Evolutionary conservation across 2,329 filamentous ascomycete species (phyloP).

Genomic region (Diaporthe amygdali): DNA sequence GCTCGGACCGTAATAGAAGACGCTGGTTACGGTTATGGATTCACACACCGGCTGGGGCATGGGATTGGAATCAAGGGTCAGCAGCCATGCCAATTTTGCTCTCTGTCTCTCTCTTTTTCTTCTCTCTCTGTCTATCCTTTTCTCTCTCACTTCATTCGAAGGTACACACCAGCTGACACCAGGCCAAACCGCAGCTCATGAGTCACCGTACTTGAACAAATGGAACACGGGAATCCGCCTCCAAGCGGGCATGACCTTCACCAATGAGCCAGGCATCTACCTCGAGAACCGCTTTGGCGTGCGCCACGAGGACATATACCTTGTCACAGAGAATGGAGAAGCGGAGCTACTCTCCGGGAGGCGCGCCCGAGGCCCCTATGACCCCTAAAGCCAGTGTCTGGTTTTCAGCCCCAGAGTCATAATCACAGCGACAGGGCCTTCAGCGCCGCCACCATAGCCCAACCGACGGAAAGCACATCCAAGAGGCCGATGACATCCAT

Average conservation of each 20-base stretch:
- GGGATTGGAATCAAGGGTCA: slow-evolving; percentile 67
- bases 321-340: slow-evolving; percentile 58
- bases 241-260: slow-evolving; percentile 65
- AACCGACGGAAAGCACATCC: slow-evolving; percentile 28
- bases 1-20: slow-evolving; percentile 61
- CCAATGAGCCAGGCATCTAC: slow-evolving; percentile 68
- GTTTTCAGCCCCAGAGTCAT: not conserved
- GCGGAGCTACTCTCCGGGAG: slow-evolving; percentile 61
- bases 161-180: not conserved
- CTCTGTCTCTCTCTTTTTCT: not conserved
- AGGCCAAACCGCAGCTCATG: slow-evolving; percentile 50
- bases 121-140: no score
- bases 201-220: slow-evolving; percentile 69
- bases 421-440: slow-evolving; percentile 27
- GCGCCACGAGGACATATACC: slow-evolving; percentile 65
- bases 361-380: slow-evolving; percentile 56
- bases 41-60: slow-evolving; percentile 68
- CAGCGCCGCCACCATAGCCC: slow-evolving; percentile 30
- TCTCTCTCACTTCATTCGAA: not conserved
- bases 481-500: slow-evolving; percentile 29
- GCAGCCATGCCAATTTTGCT: not conserved
- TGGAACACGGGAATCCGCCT: slow-evolving; percentile 56
- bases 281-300: slow-evolving; percentile 65
- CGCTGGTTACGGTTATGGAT: slow-evolving; percentile 62
- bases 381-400: slow-evolving; percentile 43